Evolutionary conservation across 2,329 filamentous ascomycete genomes (phyloP), one percentile per base, ranked within the genome.

Genomic region (Aureobasidium namibiae): DNA sequence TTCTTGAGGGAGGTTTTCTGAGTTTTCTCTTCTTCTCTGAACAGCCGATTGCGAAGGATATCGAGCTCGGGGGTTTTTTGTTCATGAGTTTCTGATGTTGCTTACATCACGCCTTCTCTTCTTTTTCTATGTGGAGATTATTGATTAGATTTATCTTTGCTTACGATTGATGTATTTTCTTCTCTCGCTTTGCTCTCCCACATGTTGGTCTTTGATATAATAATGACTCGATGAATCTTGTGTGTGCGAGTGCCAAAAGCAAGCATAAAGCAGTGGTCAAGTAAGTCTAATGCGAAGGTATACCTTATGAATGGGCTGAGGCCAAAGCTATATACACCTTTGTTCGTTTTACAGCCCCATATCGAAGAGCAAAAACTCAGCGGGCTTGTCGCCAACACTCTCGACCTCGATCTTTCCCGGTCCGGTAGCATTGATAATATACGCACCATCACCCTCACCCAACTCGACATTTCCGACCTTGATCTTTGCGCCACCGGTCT

Each of bases 401-500:
- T 77, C 74, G 13, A 80, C 71, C 56, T 74, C 72, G 42, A 80
- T 67, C 65, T 71, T 74, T 0, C 71, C 74, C 0, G 75, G 75
- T 0, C 76, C 75, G n/a, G 61, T 67, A 1, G 73, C 71, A 6
- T 69, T 72, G 7, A 86, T 84, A 7, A 95, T 75, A 72, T 89
- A 94, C 1, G 88, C 89, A 16, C 89, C 90, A 73, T 95, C 90
- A 0, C 90, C 90, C 73, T 95, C 90, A 1, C 75, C 76, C 18
- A 95, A 70, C 16, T 88, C 75, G 0, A 82, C 82, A 63, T 88
- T 84, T 80, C 88, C 66, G 86, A 75, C 64, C 81, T 81, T 74
- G 61, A 95, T 83, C 77, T 83, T 89, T 38, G 88, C 81, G 65
- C 85, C 88, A 24, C 88, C 88, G 41, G 79, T 79, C 75, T 89